phyloP scores from a whole-genome alignment of 805 yeast species.

The Candida methanosorbosa region DNA sequence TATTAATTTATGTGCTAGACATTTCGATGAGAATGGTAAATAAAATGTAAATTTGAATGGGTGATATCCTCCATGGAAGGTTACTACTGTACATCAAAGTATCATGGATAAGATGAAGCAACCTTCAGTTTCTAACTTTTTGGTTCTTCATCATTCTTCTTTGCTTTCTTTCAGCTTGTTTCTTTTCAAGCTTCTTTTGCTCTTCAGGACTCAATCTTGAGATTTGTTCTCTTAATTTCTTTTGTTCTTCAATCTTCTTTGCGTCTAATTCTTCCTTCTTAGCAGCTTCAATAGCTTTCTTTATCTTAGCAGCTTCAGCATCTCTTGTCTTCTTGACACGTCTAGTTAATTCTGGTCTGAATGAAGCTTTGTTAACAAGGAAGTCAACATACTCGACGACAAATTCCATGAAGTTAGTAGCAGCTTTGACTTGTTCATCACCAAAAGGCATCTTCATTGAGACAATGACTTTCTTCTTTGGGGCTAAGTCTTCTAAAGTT shows the following conservation, averaged over 20 bases:
- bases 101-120: too few species aligned
- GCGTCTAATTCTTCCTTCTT: slow-evolving; percentile 63
- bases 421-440: slow-evolving; percentile 38
- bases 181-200: slow-evolving; percentile 69
- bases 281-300: slow-evolving; percentile 55
- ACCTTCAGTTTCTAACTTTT: slow-evolving; percentile 26
- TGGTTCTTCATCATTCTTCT: slow-evolving; percentile 64
- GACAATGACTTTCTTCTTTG: slow-evolving; percentile 46
- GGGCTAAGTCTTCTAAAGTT: slow-evolving; percentile 42
- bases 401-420: slow-evolving; percentile 54
- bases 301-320: slow-evolving; percentile 58
- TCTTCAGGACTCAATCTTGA: slow-evolving; percentile 62
- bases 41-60: too few species aligned
- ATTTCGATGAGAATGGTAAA: slow-evolving; percentile 1
- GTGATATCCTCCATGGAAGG: too few species aligned
- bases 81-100: too few species aligned
- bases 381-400: slow-evolving; percentile 32
- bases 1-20: not conserved
- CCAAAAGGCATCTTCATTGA: slow-evolving; percentile 44
- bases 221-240: slow-evolving; percentile 50
- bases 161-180: slow-evolving; percentile 73
- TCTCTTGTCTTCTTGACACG: slow-evolving; percentile 76
- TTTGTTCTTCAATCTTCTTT: slow-evolving; percentile 63
- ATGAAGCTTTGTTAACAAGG: slow-evolving; percentile 31
- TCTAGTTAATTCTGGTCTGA: slow-evolving; percentile 68